These are phyloP conservation scores for Choiromyces venosus DNA, from an alignment of 495 filamentous ascomycete genomes.

Conservation along the genomic window DNA sequence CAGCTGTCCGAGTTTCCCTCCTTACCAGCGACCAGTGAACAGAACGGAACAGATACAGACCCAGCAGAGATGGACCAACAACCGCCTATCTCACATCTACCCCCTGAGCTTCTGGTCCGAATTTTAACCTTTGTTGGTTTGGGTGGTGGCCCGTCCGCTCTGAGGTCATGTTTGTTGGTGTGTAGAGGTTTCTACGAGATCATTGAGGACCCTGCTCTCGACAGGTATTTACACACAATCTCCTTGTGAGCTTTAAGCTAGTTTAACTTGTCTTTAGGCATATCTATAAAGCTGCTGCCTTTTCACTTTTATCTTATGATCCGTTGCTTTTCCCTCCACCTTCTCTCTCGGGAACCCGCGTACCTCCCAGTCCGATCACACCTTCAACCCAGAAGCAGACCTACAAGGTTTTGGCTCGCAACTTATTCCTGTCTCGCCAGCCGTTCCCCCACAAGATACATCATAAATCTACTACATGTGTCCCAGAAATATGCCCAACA, in stretches of 20 bases:
- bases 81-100: constrained; percentile 27
- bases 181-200: constrained; percentile 32
- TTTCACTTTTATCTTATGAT: constrained; percentile 29
- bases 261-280: constrained; percentile 19
- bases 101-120: constrained; percentile 32
- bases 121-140: constrained; percentile 30
- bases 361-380: constrained; percentile 18
- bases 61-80: constrained; percentile 8
- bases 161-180: constrained; percentile 26
- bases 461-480: constrained; percentile 20
- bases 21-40: not conserved
- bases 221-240: constrained; percentile 15
- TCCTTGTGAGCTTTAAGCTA: constrained; percentile 9
- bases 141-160: constrained; percentile 22
- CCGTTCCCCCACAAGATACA: constrained; percentile 19
- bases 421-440: constrained; percentile 27
- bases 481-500: constrained; percentile 20
- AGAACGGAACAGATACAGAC: not conserved
- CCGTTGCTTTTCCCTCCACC: constrained; percentile 21
- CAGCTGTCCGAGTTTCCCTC: not conserved
- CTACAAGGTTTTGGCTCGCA: constrained; percentile 27
- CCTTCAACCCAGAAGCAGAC: constrained; percentile 20
- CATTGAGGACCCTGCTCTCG: constrained; percentile 34
- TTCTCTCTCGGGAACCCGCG: constrained; percentile 29
- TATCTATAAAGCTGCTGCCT: constrained; percentile 32